Percentiles rank a stretch among this genome's conserved stretches.
Conservation (phyloP, 352 stramenopile species). For the Globisporangium okanoganense region DNA sequence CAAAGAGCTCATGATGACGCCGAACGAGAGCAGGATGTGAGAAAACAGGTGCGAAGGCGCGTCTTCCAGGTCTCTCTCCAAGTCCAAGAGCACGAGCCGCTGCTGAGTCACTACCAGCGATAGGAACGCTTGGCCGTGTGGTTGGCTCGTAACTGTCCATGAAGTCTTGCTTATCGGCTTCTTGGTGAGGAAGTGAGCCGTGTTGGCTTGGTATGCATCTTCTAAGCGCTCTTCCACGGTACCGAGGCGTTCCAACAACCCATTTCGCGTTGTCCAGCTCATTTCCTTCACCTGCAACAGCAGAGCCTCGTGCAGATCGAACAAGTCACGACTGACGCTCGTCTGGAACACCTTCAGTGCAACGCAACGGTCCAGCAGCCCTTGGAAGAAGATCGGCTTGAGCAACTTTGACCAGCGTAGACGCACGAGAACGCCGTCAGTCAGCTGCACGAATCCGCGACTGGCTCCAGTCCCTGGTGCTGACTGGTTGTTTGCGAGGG, state of each 20-base stretch:
- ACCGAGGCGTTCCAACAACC: not conserved
- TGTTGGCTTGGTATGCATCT: not conserved
- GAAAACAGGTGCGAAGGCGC: conserved; percentile 23
- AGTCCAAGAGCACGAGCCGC: conserved; percentile 19
- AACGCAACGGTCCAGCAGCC: conserved; percentile 25
- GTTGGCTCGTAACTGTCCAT: not conserved
- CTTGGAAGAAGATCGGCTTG: conserved; percentile 40
- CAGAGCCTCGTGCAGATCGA: not conserved
- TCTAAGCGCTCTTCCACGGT: not conserved
- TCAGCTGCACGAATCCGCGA: conserved; percentile 12
- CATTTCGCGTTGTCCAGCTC: not conserved
- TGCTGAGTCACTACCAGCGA: conserved; percentile 10
- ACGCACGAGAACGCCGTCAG: conserved; percentile 24
- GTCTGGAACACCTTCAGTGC: conserved; percentile 24
- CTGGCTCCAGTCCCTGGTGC: conserved; percentile 4
- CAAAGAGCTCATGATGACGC: conserved; percentile 7
- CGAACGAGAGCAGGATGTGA: conserved; percentile 24
- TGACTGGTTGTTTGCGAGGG: conserved; percentile 16
- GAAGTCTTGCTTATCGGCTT: not conserved
- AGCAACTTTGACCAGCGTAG: conserved; percentile 38
- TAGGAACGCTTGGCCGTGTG: not conserved
- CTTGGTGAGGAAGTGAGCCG: not conserved
- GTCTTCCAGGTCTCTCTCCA: conserved; percentile 30
- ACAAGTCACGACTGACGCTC: not conserved
- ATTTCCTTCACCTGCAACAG: not conserved